These are phyloP conservation scores for Laguncularia racemosa DNA, from an alignment of 345 rosid species.

Conservation along the genomic window DNA sequence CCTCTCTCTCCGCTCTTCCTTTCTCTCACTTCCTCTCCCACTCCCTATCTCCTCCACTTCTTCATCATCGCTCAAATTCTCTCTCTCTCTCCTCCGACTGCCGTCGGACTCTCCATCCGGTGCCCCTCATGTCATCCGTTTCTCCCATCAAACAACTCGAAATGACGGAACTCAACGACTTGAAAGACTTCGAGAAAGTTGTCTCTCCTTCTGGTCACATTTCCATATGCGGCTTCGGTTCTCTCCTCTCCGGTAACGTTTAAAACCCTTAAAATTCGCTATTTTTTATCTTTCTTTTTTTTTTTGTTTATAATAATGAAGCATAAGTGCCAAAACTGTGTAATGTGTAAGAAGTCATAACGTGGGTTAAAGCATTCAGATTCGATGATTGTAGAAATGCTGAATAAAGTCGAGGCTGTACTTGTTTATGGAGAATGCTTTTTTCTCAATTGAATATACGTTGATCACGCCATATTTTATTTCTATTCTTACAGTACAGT, in stretches of 20 bases:
- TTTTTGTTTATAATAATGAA: too few relatives aligned
- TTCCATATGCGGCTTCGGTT: slow-evolving; percentile 91
- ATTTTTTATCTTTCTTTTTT: too few relatives aligned
- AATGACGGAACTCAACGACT: slow-evolving; percentile 36
- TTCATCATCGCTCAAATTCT: slow-evolving; percentile 10
- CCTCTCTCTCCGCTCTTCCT: slow-evolving; percentile 2
- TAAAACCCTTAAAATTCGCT: too few relatives aligned
- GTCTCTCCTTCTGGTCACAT: slow-evolving; percentile 54
- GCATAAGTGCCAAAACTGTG: too few relatives aligned
- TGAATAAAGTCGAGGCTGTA: too few relatives aligned
- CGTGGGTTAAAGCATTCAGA: too few relatives aligned
- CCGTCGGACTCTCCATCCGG: slow-evolving; percentile 13
- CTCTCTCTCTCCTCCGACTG: slow-evolving; percentile 9
- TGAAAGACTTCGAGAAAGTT: slow-evolving; percentile 49
- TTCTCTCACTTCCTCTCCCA: neutral
- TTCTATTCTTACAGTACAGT: too few relatives aligned
- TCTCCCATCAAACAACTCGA: slow-evolving; percentile 11
- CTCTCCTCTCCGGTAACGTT: slow-evolving; percentile 71
- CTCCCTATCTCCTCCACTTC: slow-evolving; percentile 3
- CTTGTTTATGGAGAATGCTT: too few relatives aligned
- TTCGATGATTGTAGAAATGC: too few relatives aligned
- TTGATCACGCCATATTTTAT: too few relatives aligned
- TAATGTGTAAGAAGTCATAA: too few relatives aligned
- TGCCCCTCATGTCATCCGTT: slow-evolving; percentile 14
- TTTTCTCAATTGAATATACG: too few relatives aligned